Evolutionary conservation across 805 yeast species (phyloP).

Genomic region (Schwanniomyces yamadae): DNA sequence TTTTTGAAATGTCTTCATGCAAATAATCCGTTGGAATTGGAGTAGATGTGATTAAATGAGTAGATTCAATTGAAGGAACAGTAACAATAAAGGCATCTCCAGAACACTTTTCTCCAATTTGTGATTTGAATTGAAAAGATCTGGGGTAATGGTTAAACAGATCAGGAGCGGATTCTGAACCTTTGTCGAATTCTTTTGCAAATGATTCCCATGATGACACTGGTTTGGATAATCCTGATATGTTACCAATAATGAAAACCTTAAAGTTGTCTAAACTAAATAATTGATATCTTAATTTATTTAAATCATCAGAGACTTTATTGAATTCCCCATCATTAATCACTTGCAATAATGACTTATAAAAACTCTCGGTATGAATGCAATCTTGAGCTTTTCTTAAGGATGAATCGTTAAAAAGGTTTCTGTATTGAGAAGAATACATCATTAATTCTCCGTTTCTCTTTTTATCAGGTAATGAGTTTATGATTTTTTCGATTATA

Average conservation of each 20-base stretch:
- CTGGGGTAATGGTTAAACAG: constrained; percentile 42
- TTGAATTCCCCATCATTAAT: constrained; percentile 56
- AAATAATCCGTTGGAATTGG: constrained; percentile 52
- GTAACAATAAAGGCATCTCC: constrained; percentile 60
- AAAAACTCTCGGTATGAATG: constrained; percentile 59
- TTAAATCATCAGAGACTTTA: constrained; percentile 49
- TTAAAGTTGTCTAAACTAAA: constrained; percentile 62
- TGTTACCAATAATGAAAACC: constrained; percentile 70
- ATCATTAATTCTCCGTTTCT: constrained; percentile 66
- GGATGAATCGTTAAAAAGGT: constrained; percentile 57
- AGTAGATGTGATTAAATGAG: constrained; percentile 62
- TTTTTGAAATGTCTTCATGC: constrained; percentile 59
- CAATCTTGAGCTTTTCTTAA: constrained; percentile 65
- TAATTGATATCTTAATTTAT: constrained; percentile 48
- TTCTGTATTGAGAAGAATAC: constrained; percentile 56
- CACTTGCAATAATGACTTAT: constrained; percentile 41
- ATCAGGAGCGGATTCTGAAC: constrained; percentile 12
- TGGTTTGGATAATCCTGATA: constrained; percentile 50
- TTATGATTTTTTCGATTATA: constrained; percentile 59
- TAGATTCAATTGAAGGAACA: constrained; percentile 83
- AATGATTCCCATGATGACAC: constrained; percentile 57
- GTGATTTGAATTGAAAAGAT: constrained; percentile 52
- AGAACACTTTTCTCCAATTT: constrained; percentile 52
- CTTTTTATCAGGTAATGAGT: constrained; percentile 59
- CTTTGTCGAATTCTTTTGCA: constrained; percentile 16